Evolutionary conservation across 1,139 yeast genomes (phyloP).

Genomic region (Pneumocystis carinii): DNA sequence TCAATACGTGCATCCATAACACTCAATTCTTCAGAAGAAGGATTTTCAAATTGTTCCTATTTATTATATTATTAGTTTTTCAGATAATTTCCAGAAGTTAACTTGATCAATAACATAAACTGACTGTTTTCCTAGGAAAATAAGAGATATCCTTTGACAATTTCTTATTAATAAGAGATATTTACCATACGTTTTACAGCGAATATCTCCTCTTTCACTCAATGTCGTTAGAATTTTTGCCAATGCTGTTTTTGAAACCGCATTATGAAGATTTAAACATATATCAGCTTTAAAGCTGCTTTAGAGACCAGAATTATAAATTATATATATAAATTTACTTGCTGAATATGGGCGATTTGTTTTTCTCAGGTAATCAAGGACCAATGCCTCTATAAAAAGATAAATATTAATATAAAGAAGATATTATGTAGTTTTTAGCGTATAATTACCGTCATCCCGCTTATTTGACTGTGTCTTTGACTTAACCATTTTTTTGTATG

Average conservation of each 20-base stretch:
- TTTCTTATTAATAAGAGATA: neutral
- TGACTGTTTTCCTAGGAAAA: neutral
- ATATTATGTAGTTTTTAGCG: neutral
- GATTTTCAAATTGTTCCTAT: slow-evolving; percentile 16
- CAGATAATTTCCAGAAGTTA: slow-evolving; percentile 21
- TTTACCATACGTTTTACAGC: slow-evolving; percentile 24
- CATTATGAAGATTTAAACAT: slow-evolving; percentile 26
- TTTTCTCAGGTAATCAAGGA: slow-evolving; percentile 23
- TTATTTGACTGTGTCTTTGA: neutral
- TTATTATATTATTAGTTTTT: neutral
- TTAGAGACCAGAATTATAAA: neutral
- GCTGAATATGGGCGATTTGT: slow-evolving; percentile 31
- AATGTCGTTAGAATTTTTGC: slow-evolving; percentile 22
- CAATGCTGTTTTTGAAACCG: slow-evolving; percentile 22
- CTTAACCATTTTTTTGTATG: neutral
- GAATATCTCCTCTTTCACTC: slow-evolving; percentile 19
- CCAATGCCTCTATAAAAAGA: slow-evolving; percentile 3
- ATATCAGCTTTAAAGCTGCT: slow-evolving; percentile 20
- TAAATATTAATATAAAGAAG: neutral
- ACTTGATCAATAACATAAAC: neutral
- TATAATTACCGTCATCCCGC: neutral
- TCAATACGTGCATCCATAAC: slow-evolving; percentile 13
- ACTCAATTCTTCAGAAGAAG: slow-evolving; percentile 7
- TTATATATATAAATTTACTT: slow-evolving; percentile 2
- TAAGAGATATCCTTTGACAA: neutral